Evolutionary conservation across 192 early-diverging fungal genomes (phyloP), one percentile per base, ranked within the genome.

Genomic region (Backusella morwellensis): DNA sequence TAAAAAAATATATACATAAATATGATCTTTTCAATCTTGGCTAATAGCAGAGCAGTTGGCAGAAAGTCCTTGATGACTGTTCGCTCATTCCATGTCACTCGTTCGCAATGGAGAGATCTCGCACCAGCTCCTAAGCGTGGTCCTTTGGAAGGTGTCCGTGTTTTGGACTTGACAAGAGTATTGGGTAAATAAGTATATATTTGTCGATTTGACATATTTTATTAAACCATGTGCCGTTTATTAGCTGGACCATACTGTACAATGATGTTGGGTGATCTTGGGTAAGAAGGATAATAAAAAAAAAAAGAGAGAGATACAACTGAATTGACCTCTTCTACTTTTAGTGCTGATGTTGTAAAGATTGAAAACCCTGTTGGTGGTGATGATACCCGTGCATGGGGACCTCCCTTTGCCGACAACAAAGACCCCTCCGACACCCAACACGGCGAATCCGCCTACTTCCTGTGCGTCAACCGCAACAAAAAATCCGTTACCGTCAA

Each of bases 331-430:
- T 3, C 3, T 71, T 34, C 19, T 56, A 7, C 40, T 52, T 56
- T 70, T 41, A 90, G 93, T 14, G 97, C 97, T 1, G 92, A 96
- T 26, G 86, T 97, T 3, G 92, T 97, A 82, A 99, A 99, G 72
- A 83, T 99, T 36, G 97, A 97, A 83, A 88, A 93, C 68, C 95
- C 95, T 0, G 77, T 78, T 6, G 78, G 87, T 4, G 96, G 95
- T 38, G 95, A 97, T 80, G 97, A 98, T 79, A 97, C 97, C 3
- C 90, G 97, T 1, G 71, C 86, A 34, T 98, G 96, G 96, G 95
- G 95, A 12, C 91, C 92, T 5, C 92, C 91, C 7, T 89, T 78
- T 76, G 85, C 86, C n/a, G 35, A 68, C 32, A 86, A 82, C 67
- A 40, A 75, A 32, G 83, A 85, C 35, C 32, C 70, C 21, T 72